Evolutionary conservation across 2,329 filamentous ascomycete genomes (phyloP).

Genomic region (Pseudogymnoascus sp.): DNA sequence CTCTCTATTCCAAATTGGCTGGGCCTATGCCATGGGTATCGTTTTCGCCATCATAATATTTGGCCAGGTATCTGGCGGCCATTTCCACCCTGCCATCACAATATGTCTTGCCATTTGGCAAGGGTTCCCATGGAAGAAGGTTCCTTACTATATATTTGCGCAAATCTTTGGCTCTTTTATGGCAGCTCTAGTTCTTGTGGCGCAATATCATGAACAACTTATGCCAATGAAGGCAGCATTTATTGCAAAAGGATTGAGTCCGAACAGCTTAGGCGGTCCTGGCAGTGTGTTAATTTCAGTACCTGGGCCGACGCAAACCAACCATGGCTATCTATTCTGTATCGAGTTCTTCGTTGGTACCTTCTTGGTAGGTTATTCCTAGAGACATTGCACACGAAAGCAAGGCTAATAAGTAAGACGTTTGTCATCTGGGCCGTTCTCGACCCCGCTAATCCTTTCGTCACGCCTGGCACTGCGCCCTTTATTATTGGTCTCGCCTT

Average conservation of each 20-base stretch:
- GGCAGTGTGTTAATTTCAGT: constrained; percentile 48
- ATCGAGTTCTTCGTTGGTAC: constrained; percentile 50
- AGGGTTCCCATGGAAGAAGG: constrained; percentile 50
- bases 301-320: constrained; percentile 40
- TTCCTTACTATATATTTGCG: constrained; percentile 46
- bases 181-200: constrained; percentile 45
- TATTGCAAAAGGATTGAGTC: constrained; percentile 25
- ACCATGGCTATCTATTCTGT: constrained; percentile 47
- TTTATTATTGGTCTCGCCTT: no score
- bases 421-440: not conserved
- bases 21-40: constrained; percentile 47
- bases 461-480: no score
- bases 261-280: constrained; percentile 39
- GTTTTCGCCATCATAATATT: constrained; percentile 51
- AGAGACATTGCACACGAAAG: not conserved
- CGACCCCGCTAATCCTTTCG: no score
- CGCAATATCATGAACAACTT: constrained; percentile 46
- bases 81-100: constrained; percentile 46
- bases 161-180: constrained; percentile 49
- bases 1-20: constrained; percentile 46
- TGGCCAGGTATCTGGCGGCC: constrained; percentile 43
- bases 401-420: not conserved
- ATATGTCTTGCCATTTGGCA: constrained; percentile 41
- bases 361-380: constrained; percentile 36
- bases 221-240: constrained; percentile 30